Base-by-base conservation (phyloP, 371 early-diverging fungal species). In the Blakeslea trispora region DNA sequence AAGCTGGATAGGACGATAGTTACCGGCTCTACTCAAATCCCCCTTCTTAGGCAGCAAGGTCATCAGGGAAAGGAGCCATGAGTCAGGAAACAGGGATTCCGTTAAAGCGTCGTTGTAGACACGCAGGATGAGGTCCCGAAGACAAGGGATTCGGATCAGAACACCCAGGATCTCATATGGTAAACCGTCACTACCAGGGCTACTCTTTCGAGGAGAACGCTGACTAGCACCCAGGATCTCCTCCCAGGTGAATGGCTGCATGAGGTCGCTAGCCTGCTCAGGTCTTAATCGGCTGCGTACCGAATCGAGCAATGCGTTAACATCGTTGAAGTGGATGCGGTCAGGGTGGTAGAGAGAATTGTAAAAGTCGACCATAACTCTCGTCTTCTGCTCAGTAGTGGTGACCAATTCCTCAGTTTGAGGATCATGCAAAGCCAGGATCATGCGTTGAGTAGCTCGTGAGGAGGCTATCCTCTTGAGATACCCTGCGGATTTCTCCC, bases 51-150 rank as follows among this genome's bases (percentile, higher is more conserved):
- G 48, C 17, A 69, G 53, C 0, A 73, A 45, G 3, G 53, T 32
- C 46, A 70, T 50, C 31, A 47, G 41, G 9, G 69, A 70, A 0
- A 56, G 11, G 3, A n/a, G 28, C 75, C 71, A 74, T 0, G 63
- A 55, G 0, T 7, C 5, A 19, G 67, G 69, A 32, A 63, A 64
- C 4, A 31, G 11, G 64, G 47, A 32, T 10, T 32, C 6, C 10
- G 32, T 6, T 10, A 32, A 32, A 1, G 75, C 71, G 6, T 62
- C 53, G 17, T 64, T 59, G n/a, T 63, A 51, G 1, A 75, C 63
- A 22, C 45, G 3, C 13, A 14, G 7, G 54, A 37, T 1, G 54
- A 59, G 13, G 11, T 19, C 1, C 39, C 40, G 1, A 45, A 45
- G 3, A 18, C 31, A 2, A 19, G 32, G 41, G 39, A 21, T 15